Evolutionary conservation across 2,329 filamentous ascomycete genomes (phyloP).

Genomic region (Furcasterigmium furcatum): DNA sequence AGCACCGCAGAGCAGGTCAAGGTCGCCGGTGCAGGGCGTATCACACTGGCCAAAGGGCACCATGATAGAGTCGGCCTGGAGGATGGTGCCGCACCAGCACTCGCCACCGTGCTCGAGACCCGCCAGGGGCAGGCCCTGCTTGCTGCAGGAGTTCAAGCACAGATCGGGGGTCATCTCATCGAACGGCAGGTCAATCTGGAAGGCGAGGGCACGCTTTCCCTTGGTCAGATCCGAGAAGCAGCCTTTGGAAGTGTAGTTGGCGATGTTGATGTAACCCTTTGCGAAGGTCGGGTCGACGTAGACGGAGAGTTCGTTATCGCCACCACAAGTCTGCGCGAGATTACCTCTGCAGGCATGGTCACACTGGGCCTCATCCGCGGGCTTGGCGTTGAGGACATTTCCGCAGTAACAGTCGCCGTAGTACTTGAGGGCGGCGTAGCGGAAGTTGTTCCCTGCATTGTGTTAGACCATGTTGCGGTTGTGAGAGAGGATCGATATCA

Average conservation of each 20-base stretch:
- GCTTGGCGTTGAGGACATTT: constrained; percentile 46
- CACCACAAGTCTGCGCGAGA: constrained; percentile 40
- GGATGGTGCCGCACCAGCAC: constrained; percentile 45
- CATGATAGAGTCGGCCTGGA: constrained; percentile 41
- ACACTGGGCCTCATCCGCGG: constrained; percentile 50
- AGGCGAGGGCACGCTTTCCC: constrained; percentile 41
- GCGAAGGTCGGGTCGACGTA: constrained; percentile 46
- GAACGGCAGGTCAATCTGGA: constrained; percentile 32
- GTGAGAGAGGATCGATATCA: too few species aligned
- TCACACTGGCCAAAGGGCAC: constrained; percentile 38
- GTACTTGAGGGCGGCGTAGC: constrained; percentile 48
- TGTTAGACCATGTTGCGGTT: too few species aligned
- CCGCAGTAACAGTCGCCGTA: constrained; percentile 52
- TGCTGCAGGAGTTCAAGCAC: constrained; percentile 39
- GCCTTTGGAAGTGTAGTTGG: constrained; percentile 55
- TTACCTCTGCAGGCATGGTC: constrained; percentile 51
- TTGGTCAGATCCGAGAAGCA: constrained; percentile 51
- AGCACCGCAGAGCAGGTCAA: constrained; percentile 38
- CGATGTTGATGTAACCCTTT: constrained; percentile 38
- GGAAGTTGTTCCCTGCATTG: constrained; percentile 39
- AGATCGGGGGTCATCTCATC: constrained; percentile 34
- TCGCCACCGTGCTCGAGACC: constrained; percentile 40
- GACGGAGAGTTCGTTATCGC: constrained; percentile 41
- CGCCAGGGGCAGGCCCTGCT: constrained; percentile 43
- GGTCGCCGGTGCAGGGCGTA: constrained; percentile 48